A percentile compares a stretch with the other conserved stretches of the same genome.
Conservation (phyloP, 2,329 filamentous ascomycete genomes). For the Diplodia corticola region DNA sequence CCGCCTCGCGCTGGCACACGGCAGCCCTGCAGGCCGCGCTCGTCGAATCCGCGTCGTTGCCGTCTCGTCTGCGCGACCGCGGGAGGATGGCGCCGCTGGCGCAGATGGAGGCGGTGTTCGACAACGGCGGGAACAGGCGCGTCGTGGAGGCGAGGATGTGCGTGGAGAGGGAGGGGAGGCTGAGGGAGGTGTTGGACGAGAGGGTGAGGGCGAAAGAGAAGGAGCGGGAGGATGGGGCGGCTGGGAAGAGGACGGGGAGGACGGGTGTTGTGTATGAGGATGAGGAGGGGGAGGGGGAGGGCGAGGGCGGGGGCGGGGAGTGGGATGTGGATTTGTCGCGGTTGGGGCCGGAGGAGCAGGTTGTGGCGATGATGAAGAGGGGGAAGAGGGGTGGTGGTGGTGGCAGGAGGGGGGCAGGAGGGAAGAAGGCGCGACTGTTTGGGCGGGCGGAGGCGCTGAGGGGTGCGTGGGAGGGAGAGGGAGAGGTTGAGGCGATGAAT, state of each 20-base stretch:
- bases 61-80: slow-evolving; percentile 64
- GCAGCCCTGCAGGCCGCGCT: slow-evolving; percentile 75
- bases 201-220: slow-evolving; percentile 30
- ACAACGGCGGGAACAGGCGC: slow-evolving; percentile 74
- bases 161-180: slow-evolving; percentile 46
- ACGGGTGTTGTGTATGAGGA: slow-evolving; percentile 28
- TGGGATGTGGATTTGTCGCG: slow-evolving; percentile 21
- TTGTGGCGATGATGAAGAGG: not conserved
- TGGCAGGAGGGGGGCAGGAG: not conserved
- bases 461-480: slow-evolving; percentile 39
- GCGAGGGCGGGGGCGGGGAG: slow-evolving; percentile 29
- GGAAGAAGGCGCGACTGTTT: slow-evolving; percentile 42
- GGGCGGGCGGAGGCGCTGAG: slow-evolving; percentile 42
- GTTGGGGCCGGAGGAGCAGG: not conserved
- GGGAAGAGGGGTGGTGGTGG: not conserved
- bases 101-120: slow-evolving; percentile 66
- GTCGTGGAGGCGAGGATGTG: slow-evolving; percentile 74
- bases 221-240: not conserved
- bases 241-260: not conserved
- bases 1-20: slow-evolving; percentile 72
- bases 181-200: slow-evolving; percentile 31
- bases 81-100: slow-evolving; percentile 55
- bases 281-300: slow-evolving; percentile 33
- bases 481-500: slow-evolving; percentile 33
- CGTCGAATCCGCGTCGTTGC: slow-evolving; percentile 76